A percentile compares a stretch with the other conserved stretches of the same genome.
Conservation (phyloP, 176 grass and related monocot genomes). For the Lolium perenne region DNA sequence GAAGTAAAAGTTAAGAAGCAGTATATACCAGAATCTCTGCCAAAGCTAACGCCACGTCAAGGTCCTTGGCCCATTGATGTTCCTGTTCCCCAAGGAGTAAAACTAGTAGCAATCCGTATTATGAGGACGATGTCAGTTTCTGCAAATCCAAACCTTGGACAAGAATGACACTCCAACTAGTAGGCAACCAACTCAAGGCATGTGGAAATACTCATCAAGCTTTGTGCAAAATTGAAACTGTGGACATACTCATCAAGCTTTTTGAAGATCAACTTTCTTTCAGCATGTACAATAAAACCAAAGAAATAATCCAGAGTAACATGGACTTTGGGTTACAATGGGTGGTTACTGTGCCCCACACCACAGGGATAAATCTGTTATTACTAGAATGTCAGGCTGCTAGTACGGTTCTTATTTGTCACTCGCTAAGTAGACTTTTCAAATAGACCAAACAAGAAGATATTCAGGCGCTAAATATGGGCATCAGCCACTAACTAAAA, state of each 20-base stretch:
- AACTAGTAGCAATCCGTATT: not conserved
- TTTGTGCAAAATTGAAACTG: too few species aligned
- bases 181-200: conserved; percentile 72
- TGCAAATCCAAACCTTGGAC: conserved; percentile 52
- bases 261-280: too few species aligned
- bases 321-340: not conserved
- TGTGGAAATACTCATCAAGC: conserved; percentile 21
- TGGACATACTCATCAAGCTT: too few species aligned
- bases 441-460: not conserved
- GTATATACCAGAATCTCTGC: conserved; percentile 70
- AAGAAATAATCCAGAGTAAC: not conserved
- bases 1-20: not conserved
- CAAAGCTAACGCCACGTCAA: conserved; percentile 53
- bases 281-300: too few species aligned
- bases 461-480: not conserved
- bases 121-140: not conserved
- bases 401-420: not conserved
- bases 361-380: too few species aligned
- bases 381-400: not conserved
- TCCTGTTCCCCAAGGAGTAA: conserved; percentile 50
- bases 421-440: not conserved
- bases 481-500: not conserved
- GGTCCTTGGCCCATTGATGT: conserved; percentile 54
- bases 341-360: too few species aligned
- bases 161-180: conserved; percentile 75